Base-by-base conservation (phyloP, 1,284 basidiomycete species). In the Phylloboletellus chloephorus region DNA sequence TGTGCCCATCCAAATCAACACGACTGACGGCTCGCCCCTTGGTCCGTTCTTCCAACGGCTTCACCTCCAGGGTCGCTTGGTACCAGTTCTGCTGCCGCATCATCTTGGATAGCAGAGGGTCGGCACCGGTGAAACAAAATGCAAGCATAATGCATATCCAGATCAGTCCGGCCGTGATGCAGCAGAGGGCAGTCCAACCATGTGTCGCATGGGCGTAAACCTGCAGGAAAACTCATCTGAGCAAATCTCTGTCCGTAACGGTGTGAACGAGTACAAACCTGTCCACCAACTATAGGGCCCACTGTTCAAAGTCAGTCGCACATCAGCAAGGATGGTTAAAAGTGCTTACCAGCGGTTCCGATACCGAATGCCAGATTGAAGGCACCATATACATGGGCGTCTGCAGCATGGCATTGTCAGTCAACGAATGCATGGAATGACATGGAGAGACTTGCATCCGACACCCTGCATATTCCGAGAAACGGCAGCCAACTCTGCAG, bases 331-430 rank as follows among this genome's bases (percentile, higher is more conserved):
- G 17, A 36, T 26, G 24, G 12, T 35, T 37, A 10, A 26, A 51
- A 29, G 36, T 31, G 17, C 65, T 45, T 41, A 73, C 77, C 52
- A 37, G 75, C 65, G 23, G 77, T 72, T 17, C 82, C 82, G 37
- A 82, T 57, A 3, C 79, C 82, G 45, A 77, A 85, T 2, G 74
- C 74, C 11, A 86, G 51, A 57, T 86, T 86, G 56, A 83, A 83
- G 1, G 76, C 78, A 2, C 77, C 73, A 46, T 73, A 76, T 2
- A 72, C 62, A 54, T 86, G 83, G 1, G 72, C 83, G 58, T 79
- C 83, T 73, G 32, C 15, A 33, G 40, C 15, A 41, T 36, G 19
- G 16, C 5, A 16, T 24, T 23, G 37, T 57, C 19, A 61, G 34
- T 20, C 23, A 7, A 43, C 15, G 30, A 25, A 31, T 19, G 39